Evolutionary conservation across 140 eudicot species (phyloP).

Genomic region (Eryngium alpinum): DNA sequence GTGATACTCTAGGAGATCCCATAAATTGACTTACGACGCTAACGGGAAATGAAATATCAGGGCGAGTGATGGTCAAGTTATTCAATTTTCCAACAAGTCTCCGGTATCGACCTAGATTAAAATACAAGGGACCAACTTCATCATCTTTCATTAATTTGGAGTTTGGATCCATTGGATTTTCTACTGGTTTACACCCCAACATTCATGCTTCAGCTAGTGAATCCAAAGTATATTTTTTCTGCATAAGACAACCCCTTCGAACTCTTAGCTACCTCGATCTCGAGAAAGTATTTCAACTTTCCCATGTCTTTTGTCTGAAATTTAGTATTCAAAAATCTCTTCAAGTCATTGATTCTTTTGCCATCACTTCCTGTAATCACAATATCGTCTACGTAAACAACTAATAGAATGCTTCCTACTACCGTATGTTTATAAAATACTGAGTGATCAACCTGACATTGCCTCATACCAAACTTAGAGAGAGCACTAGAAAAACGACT

Average conservation of each 20-base stretch:
- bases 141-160: not conserved
- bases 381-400: not conserved
- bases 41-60: not conserved
- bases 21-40: not conserved
- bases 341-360: not conserved
- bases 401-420: not conserved
- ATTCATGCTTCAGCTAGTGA: too few relatives aligned
- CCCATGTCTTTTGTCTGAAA: not conserved
- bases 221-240: not conserved
- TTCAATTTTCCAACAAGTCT: not conserved
- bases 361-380: not conserved
- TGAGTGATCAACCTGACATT: not conserved
- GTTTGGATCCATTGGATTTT: not conserved
- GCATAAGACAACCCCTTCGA: not conserved
- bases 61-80: not conserved
- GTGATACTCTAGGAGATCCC: not conserved
- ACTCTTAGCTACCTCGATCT: not conserved
- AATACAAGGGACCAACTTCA: not conserved
- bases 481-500: not conserved
- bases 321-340: not conserved
- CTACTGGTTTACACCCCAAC: not conserved
- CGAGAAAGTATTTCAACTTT: not conserved
- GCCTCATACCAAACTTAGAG: not conserved
- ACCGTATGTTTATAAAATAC: not conserved
- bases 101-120: not conserved